A percentile compares a stretch with the other conserved stretches of the same genome.
These are phyloP conservation scores for Aspergillus aculeatus DNA, from an alignment of 2,329 filamentous ascomycete species.

Conservation along the genomic window DNA sequence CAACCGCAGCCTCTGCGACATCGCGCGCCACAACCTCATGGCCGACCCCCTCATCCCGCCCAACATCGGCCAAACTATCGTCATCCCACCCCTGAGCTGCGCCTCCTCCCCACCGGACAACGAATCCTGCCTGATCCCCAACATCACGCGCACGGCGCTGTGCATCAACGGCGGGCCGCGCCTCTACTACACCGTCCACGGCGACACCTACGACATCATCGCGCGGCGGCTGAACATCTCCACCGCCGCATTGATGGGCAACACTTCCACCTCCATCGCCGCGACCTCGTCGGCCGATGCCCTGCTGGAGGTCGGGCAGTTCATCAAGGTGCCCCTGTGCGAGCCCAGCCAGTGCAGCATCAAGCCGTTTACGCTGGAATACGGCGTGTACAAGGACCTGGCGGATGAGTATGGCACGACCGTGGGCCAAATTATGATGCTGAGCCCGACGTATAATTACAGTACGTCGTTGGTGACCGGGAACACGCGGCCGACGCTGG, in stretches of 20 bases:
- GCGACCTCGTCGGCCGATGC: not conserved
- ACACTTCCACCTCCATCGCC: not conserved
- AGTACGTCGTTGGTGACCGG: not conserved
- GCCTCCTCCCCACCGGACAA: slow-evolving; percentile 9
- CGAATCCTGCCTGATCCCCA: slow-evolving; percentile 13
- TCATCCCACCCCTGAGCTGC: not conserved
- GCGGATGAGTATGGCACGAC: slow-evolving; percentile 18
- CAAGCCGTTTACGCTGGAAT: slow-evolving; percentile 14
- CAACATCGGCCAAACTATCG: not conserved
- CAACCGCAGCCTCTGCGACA: slow-evolving; percentile 1
- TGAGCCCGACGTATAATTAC: slow-evolving; percentile 25
- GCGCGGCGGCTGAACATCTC: slow-evolving; percentile 18
- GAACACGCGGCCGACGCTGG: not conserved
- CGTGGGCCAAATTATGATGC: slow-evolving; percentile 20
- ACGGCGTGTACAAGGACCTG: slow-evolving; percentile 21
- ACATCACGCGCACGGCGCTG: slow-evolving; percentile 2
- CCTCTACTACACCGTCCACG: slow-evolving; percentile 20
- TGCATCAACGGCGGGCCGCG: slow-evolving; percentile 20
- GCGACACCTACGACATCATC: slow-evolving; percentile 17
- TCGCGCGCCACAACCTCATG: not conserved
- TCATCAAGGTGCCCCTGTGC: slow-evolving; percentile 17
- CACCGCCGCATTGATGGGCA: slow-evolving; percentile 6
- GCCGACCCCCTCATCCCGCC: not conserved
- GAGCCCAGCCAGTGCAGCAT: slow-evolving; percentile 14
- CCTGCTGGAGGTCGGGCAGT: slow-evolving; percentile 6